Evolutionary conservation across 805 yeast genomes (phyloP).

Genomic region (Pichia pseudocactophila): DNA sequence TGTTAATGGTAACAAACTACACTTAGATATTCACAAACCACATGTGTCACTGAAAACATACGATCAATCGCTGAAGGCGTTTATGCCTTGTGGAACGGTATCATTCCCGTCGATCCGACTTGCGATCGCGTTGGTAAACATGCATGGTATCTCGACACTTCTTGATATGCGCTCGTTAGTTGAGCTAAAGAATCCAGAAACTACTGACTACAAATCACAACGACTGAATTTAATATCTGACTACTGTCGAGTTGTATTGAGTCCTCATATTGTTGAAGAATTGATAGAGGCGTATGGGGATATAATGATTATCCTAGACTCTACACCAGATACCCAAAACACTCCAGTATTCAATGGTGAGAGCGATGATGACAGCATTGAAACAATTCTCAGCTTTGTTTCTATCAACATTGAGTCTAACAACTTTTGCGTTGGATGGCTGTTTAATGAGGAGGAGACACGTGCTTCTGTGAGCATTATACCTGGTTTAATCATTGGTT

Average conservation of each 20-base stretch:
- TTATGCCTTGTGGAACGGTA: slow-evolving; percentile 32
- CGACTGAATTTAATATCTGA: slow-evolving; percentile 51
- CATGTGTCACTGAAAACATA: slow-evolving; percentile 10
- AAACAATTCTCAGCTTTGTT: slow-evolving; percentile 28
- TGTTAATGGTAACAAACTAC: slow-evolving; percentile 12
- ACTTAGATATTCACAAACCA: slow-evolving; percentile 11
- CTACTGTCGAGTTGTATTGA: slow-evolving; percentile 48
- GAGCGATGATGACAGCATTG: slow-evolving; percentile 12
- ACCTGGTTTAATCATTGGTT: slow-evolving; percentile 77
- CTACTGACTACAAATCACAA: slow-evolving; percentile 24
- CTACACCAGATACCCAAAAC: too few relatives aligned
- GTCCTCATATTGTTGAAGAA: slow-evolving; percentile 33
- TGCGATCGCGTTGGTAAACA: slow-evolving; percentile 25
- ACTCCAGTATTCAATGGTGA: too few relatives aligned
- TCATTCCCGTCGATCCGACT: slow-evolving; percentile 35
- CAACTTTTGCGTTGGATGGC: slow-evolving; percentile 72
- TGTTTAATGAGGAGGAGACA: slow-evolving; percentile 36
- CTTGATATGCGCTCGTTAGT: slow-evolving; percentile 40
- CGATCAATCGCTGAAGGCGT: slow-evolving; percentile 10
- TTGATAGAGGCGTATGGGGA: slow-evolving; percentile 16
- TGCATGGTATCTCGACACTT: slow-evolving; percentile 32
- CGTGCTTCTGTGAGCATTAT: not conserved
- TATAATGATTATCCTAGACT: slow-evolving; percentile 1
- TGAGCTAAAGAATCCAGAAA: slow-evolving; percentile 33
- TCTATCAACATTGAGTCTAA: slow-evolving; percentile 53